phyloP scores from a whole-genome alignment of 2,329 filamentous ascomycete genomes.

The Phaeosphaeria sp. region DNA sequence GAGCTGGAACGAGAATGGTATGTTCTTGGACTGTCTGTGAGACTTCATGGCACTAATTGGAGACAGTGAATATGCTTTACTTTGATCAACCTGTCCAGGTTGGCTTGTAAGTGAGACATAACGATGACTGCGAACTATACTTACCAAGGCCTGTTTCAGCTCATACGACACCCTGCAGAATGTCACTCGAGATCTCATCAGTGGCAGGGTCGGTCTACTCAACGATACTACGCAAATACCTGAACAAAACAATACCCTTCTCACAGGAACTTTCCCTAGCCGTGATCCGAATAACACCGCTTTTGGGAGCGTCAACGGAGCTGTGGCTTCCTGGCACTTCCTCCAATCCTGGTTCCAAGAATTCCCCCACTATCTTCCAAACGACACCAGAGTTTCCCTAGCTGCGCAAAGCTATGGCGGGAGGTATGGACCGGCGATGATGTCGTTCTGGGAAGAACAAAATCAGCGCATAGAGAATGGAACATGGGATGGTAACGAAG shows the following conservation, averaged over 20 bases:
- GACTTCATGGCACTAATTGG: not conserved
- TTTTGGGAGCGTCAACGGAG: conserved; percentile 24
- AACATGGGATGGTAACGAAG: conserved; percentile 6
- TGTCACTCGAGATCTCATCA: conserved; percentile 23
- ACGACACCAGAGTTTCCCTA: conserved; percentile 25
- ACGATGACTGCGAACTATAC: not conserved
- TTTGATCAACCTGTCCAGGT: conserved; percentile 67
- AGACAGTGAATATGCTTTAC: conserved; percentile 59
- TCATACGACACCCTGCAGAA: conserved; percentile 51
- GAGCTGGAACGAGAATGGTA: conserved; percentile 41
- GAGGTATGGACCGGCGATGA: conserved; percentile 19
- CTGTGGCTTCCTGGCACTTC: conserved; percentile 27
- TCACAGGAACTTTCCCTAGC: conserved; percentile 23
- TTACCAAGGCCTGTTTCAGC: conserved; percentile 34
- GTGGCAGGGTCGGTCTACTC: conserved; percentile 15
- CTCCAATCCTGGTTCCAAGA: conserved; percentile 28
- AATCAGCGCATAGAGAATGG: conserved; percentile 20
- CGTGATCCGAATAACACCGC: conserved; percentile 23
- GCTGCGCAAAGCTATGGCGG: conserved; percentile 23
- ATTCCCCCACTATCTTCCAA: conserved; percentile 26
- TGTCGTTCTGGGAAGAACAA: conserved; percentile 20
- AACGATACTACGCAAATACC: conserved; percentile 19
- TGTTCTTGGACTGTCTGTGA: not conserved
- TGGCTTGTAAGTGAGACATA: conserved; percentile 51
- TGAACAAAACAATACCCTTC: conserved; percentile 22